A percentile compares a stretch with the other conserved stretches of the same genome.
Conservation (phyloP, 805 yeast genomes). For the Wickerhamiella brachini region DNA sequence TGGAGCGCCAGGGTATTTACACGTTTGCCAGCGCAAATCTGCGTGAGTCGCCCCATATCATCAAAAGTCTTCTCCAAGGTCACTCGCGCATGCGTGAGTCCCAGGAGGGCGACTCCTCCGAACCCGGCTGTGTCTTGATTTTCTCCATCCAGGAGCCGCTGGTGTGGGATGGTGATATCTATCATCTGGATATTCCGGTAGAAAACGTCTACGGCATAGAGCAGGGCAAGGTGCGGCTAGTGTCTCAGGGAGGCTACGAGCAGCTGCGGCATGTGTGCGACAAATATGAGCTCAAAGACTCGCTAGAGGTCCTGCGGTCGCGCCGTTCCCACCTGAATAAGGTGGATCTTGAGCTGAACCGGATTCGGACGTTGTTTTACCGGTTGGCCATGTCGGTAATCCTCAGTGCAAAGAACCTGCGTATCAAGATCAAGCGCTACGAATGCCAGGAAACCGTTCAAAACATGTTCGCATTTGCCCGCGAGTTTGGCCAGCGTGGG, state of each 20-base stretch:
- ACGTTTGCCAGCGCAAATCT: conserved; percentile 60
- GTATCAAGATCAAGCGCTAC: conserved; percentile 41
- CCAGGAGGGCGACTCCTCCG: conserved; percentile 7
- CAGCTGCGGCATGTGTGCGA: conserved; percentile 34
- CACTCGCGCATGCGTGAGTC: conserved; percentile 20
- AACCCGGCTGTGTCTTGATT: conserved; percentile 51
- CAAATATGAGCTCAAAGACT: conserved; percentile 5
- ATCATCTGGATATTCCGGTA: conserved; percentile 32
- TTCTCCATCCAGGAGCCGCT: conserved; percentile 72
- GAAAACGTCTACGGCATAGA: conserved; percentile 32
- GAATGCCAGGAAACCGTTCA: conserved; percentile 69
- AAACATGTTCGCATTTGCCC: conserved; percentile 57
- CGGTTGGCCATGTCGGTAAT: conserved; percentile 53
- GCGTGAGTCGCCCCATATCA: conserved; percentile 25
- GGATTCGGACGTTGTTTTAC: conserved; percentile 52
- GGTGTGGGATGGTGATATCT: conserved; percentile 78
- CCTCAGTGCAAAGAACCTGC: conserved; percentile 39
- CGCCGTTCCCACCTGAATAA: conserved; percentile 51
- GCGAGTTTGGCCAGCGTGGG: conserved; percentile 69
- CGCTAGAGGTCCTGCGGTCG: conserved; percentile 6
- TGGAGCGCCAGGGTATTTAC: conserved; percentile 65
- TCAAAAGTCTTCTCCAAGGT: conserved; percentile 21
- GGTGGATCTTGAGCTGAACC: conserved; percentile 59
- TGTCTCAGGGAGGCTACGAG: conserved; percentile 55
- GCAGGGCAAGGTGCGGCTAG: conserved; percentile 52